Conservation (phyloP, 495 filamentous ascomycete species). For the Xylaria scruposa region DNA sequence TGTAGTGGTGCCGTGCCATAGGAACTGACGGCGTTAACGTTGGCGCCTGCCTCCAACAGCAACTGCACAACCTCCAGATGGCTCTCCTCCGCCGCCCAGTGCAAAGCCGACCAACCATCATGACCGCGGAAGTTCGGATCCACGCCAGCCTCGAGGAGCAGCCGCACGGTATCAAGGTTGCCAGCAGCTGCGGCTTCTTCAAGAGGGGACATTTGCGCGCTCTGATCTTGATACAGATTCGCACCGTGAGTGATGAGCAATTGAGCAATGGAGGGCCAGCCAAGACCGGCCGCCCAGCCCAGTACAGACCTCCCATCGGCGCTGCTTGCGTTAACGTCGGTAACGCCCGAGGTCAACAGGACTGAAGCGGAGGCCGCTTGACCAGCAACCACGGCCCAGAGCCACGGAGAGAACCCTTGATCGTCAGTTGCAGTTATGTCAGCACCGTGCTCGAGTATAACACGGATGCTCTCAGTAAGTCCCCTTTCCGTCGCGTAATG, state of each 20-base stretch:
- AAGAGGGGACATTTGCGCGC: too few species aligned
- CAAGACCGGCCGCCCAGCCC: conserved; percentile 38
- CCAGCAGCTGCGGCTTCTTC: conserved; percentile 25
- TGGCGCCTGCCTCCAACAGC: conserved; percentile 36
- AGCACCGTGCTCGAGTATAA: too few species aligned
- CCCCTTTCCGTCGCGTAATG: conserved; percentile 45
- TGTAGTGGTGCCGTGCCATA: conserved; percentile 44
- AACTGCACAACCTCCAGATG: conserved; percentile 42
- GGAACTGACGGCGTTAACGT: conserved; percentile 40
- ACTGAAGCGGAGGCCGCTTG: too few species aligned
- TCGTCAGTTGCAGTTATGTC: not conserved
- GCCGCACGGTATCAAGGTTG: not conserved
- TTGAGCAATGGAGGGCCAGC: conserved; percentile 31
- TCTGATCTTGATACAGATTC: too few species aligned
- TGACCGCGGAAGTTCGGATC: conserved; percentile 38
- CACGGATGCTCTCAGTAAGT: too few species aligned
- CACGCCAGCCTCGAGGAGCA: conserved; percentile 22
- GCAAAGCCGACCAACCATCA: conserved; percentile 42
- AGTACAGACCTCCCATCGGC: conserved; percentile 43
- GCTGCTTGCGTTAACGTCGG: conserved; percentile 37
- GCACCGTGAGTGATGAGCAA: conserved; percentile 32
- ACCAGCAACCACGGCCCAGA: conserved; percentile 22
- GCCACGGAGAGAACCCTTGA: conserved; percentile 1
- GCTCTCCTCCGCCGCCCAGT: conserved; percentile 44
- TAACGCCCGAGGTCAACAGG: too few species aligned